phyloP scores from a whole-genome alignment of 148 eudicot species.

The Rheum nobile region DNA sequence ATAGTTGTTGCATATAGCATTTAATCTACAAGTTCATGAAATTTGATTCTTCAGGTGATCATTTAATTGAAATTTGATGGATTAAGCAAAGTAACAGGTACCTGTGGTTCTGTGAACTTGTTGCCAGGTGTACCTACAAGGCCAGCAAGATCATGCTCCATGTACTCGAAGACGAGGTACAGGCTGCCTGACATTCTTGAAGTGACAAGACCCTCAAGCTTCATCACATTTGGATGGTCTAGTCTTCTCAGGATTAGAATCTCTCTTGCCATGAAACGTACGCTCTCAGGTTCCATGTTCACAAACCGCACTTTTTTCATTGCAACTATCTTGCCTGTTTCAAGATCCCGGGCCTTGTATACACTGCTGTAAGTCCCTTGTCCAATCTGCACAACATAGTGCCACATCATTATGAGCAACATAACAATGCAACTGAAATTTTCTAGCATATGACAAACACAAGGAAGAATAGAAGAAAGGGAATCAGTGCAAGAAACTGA shows the following conservation, averaged over 20 bases:
- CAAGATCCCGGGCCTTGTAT: conserved; percentile 9
- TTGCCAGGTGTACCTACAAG: conserved; percentile 7
- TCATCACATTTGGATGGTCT: conserved; percentile 10
- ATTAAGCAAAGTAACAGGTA: neutral
- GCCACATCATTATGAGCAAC: neutral
- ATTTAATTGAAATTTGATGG: neutral
- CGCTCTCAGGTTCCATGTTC: conserved; percentile 9
- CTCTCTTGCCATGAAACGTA: conserved; percentile 9
- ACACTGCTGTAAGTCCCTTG: conserved; percentile 12
- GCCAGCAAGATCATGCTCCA: conserved; percentile 12
- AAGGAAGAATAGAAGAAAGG: neutral
- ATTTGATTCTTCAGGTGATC: neutral
- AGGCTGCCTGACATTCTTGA: conserved; percentile 10
- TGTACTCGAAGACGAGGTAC: conserved; percentile 7
- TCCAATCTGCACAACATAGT: neutral
- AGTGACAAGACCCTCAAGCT: conserved; percentile 8
- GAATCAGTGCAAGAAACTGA: conserved; percentile 5
- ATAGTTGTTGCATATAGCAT: conserved; percentile 5
- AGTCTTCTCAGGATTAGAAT: conserved; percentile 4
- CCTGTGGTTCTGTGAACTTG: conserved; percentile 10
- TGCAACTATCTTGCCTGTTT: conserved; percentile 8
- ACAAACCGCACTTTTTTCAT: conserved; percentile 8
- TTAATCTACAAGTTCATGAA: neutral
- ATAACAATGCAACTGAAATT: neutral
- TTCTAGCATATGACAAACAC: neutral